Evolutionary conservation across 2,329 filamentous ascomycete species (phyloP), one percentile per base, ranked within the genome.

Genomic region (Aspergillus caelatus): DNA sequence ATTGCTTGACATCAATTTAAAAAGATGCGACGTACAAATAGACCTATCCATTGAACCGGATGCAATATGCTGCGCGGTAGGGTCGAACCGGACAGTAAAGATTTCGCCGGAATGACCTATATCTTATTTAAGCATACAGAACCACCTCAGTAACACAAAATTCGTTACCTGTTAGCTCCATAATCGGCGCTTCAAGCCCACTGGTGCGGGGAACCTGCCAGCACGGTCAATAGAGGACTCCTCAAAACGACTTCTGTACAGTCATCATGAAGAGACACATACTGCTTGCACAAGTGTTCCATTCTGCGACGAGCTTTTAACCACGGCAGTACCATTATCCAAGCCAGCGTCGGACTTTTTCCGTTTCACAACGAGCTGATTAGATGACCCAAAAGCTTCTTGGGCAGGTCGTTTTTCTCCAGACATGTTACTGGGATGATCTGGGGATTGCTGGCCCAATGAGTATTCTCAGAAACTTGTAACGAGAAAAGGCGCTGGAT

Each of bases 41-140:
- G 89, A 92, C 71, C 94, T 87, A 76, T 99, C 95, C 92, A 97
- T 97, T 14, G 93, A 95, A 10, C 93, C 94, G 1, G 95, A 98
- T 48, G 95, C 95, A 71, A 98, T 95, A 67, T 93, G 85, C 67
- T 93, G 90, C 50, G 94, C 94, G 2, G 91, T 91, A 3, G 92
- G 91, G 75, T 97, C 93, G 75, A 99, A 99, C 74, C 92, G 90
- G 56, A 92, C 91, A 28, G 92, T 86, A 75, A 98, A 98, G 55
- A 99, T 88, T 81, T 99, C 95, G 23, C 92, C 93, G 36, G 84
- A 83, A 69, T 90, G 88, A 30, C 87, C 87, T 84, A 63, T 59
- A 32, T 7, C 19, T 3, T 26, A 32, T 32, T 32, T 69, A 55
- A 68, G 46, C 43, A 48, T 2, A 59, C 10, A 43, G 12, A 19